Evolutionary conservation across 2,329 filamentous ascomycete species (phyloP).

Genomic region (Fonsecaea multimorphosa): DNA sequence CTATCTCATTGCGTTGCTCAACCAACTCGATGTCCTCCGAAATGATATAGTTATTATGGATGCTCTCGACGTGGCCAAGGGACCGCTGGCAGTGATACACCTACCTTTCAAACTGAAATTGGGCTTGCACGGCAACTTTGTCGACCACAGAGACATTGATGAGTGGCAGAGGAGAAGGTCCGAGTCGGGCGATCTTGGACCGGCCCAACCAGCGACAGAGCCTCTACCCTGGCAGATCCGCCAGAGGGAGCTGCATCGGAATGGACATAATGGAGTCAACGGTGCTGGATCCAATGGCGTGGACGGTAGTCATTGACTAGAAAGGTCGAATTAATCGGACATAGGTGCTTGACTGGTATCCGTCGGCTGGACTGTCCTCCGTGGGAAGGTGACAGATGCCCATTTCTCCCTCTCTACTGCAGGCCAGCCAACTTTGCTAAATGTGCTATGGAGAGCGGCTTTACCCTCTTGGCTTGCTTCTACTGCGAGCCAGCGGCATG

Average conservation of each 20-base stretch:
- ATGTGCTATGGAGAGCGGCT: neutral
- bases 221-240: conserved; percentile 34
- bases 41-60: conserved; percentile 48
- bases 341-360: neutral
- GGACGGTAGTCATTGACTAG: neutral
- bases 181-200: conserved; percentile 28
- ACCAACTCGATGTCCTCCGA: conserved; percentile 49
- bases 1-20: conserved; percentile 43
- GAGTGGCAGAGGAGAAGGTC: conserved; percentile 29
- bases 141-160: conserved; percentile 32
- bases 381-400: too few species aligned
- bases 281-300: conserved; percentile 14
- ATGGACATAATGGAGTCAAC: conserved; percentile 14
- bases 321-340: neutral
- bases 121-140: conserved; percentile 47
- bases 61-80: conserved; percentile 42
- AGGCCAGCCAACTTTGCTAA: neutral
- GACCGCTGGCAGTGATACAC: conserved; percentile 43
- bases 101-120: conserved; percentile 45
- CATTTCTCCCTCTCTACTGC: neutral
- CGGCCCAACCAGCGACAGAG: conserved; percentile 27
- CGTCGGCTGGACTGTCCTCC: too few species aligned
- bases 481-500: neutral
- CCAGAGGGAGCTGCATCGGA: conserved; percentile 1
- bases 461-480: neutral